phyloP scores from a whole-genome alignment of 176 grass and related monocot species.

The Neostapfia colusana region DNA sequence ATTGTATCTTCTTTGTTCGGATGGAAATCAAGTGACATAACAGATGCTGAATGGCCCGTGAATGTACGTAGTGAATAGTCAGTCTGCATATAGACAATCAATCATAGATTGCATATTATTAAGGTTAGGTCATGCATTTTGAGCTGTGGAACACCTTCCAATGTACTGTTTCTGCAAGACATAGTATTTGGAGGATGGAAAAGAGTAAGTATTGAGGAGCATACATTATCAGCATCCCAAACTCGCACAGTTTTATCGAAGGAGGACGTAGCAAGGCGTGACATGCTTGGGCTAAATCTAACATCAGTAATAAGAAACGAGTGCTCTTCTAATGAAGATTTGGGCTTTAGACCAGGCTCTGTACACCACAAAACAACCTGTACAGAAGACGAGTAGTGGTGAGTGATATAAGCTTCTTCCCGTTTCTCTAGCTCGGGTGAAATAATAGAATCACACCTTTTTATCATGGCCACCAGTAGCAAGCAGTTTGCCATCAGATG shows the following conservation, averaged over 20 bases:
- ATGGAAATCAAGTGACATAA: constrained; percentile 95
- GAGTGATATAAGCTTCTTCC: constrained; percentile 14
- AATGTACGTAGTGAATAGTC: constrained; percentile 95
- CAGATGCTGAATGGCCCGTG: constrained; percentile 88
- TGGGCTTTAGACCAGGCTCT: constrained; percentile 65
- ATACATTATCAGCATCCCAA: constrained; percentile 99
- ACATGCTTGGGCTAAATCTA: constrained; percentile 94
- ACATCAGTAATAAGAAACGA: constrained; percentile 84
- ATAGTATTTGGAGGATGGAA: background rate
- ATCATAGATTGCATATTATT: constrained; percentile 3
- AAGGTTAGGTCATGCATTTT: background rate
- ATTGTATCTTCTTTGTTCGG: constrained; percentile 98
- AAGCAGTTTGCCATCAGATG: constrained; percentile 93
- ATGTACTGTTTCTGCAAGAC: no score
- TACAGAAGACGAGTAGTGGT: constrained; percentile 19
- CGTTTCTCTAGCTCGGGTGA: background rate
- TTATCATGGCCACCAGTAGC: constrained; percentile 99
- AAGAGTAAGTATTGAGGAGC: background rate
- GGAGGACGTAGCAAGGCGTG: constrained; percentile 91
- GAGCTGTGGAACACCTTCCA: constrained; percentile 12
- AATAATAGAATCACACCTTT: constrained; percentile 55
- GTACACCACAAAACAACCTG: constrained; percentile 84
- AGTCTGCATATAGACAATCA: constrained; percentile 59
- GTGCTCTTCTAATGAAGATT: constrained; percentile 84
- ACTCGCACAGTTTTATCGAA: constrained; percentile 96